Percentiles rank a stretch among this genome's conserved stretches.
These are phyloP conservation scores for Corinectria fuckeliana DNA, from an alignment of 2,329 filamentous ascomycete genomes.

Conservation along the genomic window DNA sequence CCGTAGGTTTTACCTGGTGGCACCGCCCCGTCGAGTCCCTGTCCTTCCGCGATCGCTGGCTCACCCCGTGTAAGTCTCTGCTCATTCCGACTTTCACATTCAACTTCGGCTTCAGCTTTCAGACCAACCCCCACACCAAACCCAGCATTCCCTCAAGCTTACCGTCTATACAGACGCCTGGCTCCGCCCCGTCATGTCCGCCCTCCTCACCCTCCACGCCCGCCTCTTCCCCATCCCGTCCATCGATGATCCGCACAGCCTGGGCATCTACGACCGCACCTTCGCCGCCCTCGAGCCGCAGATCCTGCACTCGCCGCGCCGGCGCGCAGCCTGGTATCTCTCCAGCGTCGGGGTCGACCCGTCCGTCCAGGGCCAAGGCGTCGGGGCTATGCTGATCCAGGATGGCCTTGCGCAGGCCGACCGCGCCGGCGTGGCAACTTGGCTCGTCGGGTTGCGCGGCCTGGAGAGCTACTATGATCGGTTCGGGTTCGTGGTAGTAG, in stretches of 20 bases:
- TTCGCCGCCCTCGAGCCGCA: slow-evolving; percentile 35
- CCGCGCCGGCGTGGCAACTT: slow-evolving; percentile 39
- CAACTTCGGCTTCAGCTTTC: background rate
- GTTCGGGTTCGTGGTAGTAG: slow-evolving; percentile 45
- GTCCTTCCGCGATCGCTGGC: slow-evolving; percentile 40
- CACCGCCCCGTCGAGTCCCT: slow-evolving; percentile 37
- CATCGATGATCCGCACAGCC: slow-evolving; percentile 28
- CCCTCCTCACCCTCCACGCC: slow-evolving; percentile 33
- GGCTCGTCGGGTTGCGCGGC: slow-evolving; percentile 42
- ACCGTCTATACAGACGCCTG: slow-evolving; percentile 36
- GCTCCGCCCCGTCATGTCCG: slow-evolving; percentile 39
- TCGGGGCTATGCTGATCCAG: slow-evolving; percentile 41
- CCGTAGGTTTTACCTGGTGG: slow-evolving; percentile 46
- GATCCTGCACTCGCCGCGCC: slow-evolving; percentile 38
- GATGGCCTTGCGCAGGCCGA: slow-evolving; percentile 42
- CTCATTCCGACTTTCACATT: too few species aligned
- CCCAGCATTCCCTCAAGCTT: background rate
- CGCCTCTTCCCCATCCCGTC: slow-evolving; percentile 34
- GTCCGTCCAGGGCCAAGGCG: slow-evolving; percentile 39
- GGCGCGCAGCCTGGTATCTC: slow-evolving; percentile 45
- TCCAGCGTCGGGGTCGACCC: slow-evolving; percentile 44
- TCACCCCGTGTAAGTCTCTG: slow-evolving; percentile 40
- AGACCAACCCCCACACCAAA: background rate
- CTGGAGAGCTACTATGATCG: slow-evolving; percentile 43
- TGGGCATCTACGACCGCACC: slow-evolving; percentile 36